These are phyloP conservation scores for Sporisorium sorghi DNA, from an alignment of 1,284 basidiomycete genomes.

Conservation along the genomic window DNA sequence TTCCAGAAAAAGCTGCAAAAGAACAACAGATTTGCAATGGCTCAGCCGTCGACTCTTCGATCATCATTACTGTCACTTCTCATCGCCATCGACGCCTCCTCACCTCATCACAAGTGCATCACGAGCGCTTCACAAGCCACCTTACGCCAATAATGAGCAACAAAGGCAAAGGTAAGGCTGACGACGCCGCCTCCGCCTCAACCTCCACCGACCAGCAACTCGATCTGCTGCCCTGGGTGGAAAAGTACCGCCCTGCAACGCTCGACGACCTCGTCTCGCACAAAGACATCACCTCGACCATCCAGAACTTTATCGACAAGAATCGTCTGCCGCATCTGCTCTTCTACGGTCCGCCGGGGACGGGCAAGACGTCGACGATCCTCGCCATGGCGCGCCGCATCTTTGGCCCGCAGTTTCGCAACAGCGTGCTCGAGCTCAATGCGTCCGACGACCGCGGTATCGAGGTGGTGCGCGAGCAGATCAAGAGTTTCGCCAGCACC, in stretches of 20 bases:
- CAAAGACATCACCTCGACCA: conserved; percentile 65
- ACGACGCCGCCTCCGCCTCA: conserved; percentile 19
- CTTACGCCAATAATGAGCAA: conserved; percentile 15
- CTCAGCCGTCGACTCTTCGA: conserved; percentile 5
- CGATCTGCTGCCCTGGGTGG: conserved; percentile 63
- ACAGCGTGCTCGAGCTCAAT: conserved; percentile 97
- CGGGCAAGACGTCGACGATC: conserved; percentile 97
- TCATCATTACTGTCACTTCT: not conserved
- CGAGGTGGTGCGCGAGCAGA: conserved; percentile 97
- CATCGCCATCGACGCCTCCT: too few relatives aligned
- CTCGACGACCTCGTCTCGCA: conserved; percentile 68
- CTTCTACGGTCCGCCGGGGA: conserved; percentile 96
- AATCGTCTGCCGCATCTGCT: conserved; percentile 93
- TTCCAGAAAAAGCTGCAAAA: conserved; percentile 9
- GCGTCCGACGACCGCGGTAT: conserved; percentile 98
- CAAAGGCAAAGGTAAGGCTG: conserved; percentile 49
- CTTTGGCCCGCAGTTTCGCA: conserved; percentile 83
- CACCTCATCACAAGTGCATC: not conserved
- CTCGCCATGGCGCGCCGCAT: conserved; percentile 94
- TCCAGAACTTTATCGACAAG: conserved; percentile 87
- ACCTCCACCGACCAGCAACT: conserved; percentile 18
- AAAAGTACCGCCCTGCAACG: conserved; percentile 66
- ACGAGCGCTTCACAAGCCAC: not conserved
- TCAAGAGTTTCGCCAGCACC: conserved; percentile 97
- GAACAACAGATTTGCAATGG: conserved; percentile 34